Base-by-base conservation (phyloP, 1,284 basidiomycete genomes). In the Cutaneotrichosporon mucoides region DNA sequence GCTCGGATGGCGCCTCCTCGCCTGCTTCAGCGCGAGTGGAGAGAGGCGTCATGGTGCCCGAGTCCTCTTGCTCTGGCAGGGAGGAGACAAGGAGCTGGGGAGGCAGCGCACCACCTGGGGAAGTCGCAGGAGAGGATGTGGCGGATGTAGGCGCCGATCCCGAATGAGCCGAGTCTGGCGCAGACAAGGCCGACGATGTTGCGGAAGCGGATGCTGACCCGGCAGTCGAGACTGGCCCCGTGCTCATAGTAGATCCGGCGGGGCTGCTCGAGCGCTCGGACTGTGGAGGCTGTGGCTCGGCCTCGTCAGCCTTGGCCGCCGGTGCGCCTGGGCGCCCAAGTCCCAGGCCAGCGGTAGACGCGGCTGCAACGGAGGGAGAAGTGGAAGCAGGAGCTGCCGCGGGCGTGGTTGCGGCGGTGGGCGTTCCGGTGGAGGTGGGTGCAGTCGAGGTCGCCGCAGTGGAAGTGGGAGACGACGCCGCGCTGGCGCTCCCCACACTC, bases 1-100 rank as follows among this genome's bases (percentile, higher is more conserved):
- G 43, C 37, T 72, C 68, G 6, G 62, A 59, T 13, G 46, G 46
- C 5, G 62, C 55, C 5, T 69, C 64, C 50, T 76, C 75, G 2
- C 75, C 73, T 2, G 69, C 68, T 44, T 76, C 73, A 1, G 75
- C 75, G 15, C 68, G 67, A 3, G 75, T 76, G 2, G 75, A 76
- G 9, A 70, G 72, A 4, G 75, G 75, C 0, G 75, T 76, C 64
- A 69, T 66, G 1, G 72, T 64, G 8, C 70, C 70, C 10, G 58
- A 34, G 12, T 63, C 60, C 33, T 53, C 41, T 12, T 60, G 53
- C 15, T 64, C 64, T 4, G 73, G 73, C 1, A 73, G 63, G 1
- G 71, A 71, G 2, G 71, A 65, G 9, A 75, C 62, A 4, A 73
- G 60, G 1, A 62, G 58, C 24, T 62, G 60, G 5, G 67, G 68